Percentiles rank a stretch among this genome's conserved stretches.
phyloP scores from a whole-genome alignment of 1,139 yeast species.

The Lodderomyces margitis region DNA sequence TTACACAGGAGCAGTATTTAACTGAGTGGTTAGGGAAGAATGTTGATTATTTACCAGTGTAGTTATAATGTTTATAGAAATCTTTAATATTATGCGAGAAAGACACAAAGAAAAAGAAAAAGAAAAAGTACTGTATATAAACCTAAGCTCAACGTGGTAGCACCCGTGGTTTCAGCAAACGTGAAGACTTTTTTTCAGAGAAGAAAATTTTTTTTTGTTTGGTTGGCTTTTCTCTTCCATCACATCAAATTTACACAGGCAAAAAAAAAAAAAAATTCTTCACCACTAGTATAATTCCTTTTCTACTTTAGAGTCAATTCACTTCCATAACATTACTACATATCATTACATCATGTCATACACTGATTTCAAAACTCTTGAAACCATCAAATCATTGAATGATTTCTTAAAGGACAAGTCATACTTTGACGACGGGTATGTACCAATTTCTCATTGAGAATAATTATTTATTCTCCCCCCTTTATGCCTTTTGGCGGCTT shows the following conservation, averaged over 20 bases:
- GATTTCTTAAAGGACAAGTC: slow-evolving; percentile 87
- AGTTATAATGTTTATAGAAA: slow-evolving; percentile 6
- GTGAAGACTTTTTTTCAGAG: no score
- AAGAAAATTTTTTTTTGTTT: background rate
- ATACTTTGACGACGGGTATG: slow-evolving; percentile 86
- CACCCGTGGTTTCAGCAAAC: background rate
- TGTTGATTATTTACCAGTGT: slow-evolving; percentile 49
- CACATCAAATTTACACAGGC: background rate
- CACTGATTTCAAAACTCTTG: slow-evolving; percentile 77
- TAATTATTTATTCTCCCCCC: background rate
- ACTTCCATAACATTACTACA: background rate
- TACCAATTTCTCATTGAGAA: slow-evolving; percentile 15
- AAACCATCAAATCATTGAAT: slow-evolving; percentile 83
- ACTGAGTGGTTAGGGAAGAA: slow-evolving; percentile 45
- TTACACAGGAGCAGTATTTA: slow-evolving; percentile 39
- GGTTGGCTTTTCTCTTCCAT: background rate
- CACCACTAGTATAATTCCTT: background rate
- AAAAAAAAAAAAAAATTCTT: background rate
- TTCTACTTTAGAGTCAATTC: background rate
- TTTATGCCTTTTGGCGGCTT: background rate
- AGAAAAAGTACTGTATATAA: background rate
- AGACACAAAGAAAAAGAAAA: no score
- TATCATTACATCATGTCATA: slow-evolving; percentile 51
- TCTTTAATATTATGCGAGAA: no score
- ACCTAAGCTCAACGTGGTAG: background rate